A percentile compares a stretch with the other conserved stretches of the same genome.
Evolutionary conservation across 1,139 yeast species (phyloP).

Genomic region (Saccharomyces hybrid): DNA sequence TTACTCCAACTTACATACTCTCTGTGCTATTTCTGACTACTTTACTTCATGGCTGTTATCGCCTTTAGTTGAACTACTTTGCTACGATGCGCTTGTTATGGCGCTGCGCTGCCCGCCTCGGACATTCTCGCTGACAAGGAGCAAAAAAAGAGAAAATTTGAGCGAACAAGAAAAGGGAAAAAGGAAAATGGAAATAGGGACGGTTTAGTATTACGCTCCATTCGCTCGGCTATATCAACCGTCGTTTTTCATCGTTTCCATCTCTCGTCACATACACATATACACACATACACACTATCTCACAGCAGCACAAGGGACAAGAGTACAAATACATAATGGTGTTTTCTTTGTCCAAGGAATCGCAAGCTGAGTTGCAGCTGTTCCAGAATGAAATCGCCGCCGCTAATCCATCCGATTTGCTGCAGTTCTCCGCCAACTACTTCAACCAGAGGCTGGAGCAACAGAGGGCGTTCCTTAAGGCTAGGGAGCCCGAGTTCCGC

Average conservation of each 20-base stretch:
- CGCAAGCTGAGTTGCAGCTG: slow-evolving; percentile 5
- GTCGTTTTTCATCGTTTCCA: background rate
- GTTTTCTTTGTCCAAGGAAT: slow-evolving; percentile 1
- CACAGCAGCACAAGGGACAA: background rate
- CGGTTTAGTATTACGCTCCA: background rate
- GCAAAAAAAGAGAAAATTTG: background rate
- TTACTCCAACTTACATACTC: too few relatives aligned
- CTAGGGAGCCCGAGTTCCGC: slow-evolving; percentile 44
- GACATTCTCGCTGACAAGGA: background rate
- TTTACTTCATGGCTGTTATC: too few relatives aligned
- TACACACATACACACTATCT: too few relatives aligned
- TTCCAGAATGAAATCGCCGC: slow-evolving; percentile 55
- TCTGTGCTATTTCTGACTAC: too few relatives aligned
- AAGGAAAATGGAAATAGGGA: background rate
- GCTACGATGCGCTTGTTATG: background rate
- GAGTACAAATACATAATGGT: background rate
- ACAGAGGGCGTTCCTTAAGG: slow-evolving; percentile 51
- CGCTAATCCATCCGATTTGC: slow-evolving; percentile 58
- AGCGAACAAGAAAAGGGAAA: background rate
- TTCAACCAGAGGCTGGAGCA: slow-evolving; percentile 55
- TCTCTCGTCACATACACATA: background rate
- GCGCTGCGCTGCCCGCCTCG: background rate
- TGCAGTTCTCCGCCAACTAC: slow-evolving; percentile 70
- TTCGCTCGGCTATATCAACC: background rate
- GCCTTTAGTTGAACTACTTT: too few relatives aligned